Evolutionary conservation across 2,329 filamentous ascomycete genomes (phyloP).

Genomic region (Cordyceps militaris): DNA sequence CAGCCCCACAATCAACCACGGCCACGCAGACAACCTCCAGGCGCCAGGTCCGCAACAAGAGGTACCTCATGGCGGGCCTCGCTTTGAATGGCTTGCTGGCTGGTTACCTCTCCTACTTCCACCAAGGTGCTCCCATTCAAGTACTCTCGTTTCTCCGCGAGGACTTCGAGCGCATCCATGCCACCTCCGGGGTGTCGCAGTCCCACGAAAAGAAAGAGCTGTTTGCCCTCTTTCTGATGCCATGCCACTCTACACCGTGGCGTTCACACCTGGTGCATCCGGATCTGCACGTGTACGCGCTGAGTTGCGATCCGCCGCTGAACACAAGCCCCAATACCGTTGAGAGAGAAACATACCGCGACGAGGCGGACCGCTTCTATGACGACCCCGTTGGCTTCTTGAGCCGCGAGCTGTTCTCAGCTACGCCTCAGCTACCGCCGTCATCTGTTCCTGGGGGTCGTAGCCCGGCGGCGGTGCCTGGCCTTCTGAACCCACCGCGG

Average conservation of each 20-base stretch:
- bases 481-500: slow-evolving; percentile 34
- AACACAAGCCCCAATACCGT: slow-evolving; percentile 49
- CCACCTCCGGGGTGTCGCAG: slow-evolving; percentile 20
- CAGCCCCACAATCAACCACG: slow-evolving; percentile 21
- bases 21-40: slow-evolving; percentile 22
- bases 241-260: slow-evolving; percentile 95
- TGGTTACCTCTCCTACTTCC: slow-evolving; percentile 65
- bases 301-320: slow-evolving; percentile 86
- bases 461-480: slow-evolving; percentile 9
- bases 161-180: slow-evolving; percentile 57
- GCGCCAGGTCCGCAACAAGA: slow-evolving; percentile 41
- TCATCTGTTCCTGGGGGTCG: neutral
- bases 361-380: slow-evolving; percentile 92
- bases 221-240: slow-evolving; percentile 79
- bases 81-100: slow-evolving; percentile 63
- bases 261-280: slow-evolving; percentile 77
- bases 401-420: slow-evolving; percentile 39
- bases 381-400: slow-evolving; percentile 54
- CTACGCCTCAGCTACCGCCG: neutral
- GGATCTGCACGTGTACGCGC: slow-evolving; percentile 68
- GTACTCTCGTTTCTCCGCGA: slow-evolving; percentile 70
- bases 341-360: slow-evolving; percentile 63
- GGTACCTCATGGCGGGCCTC: slow-evolving; percentile 52
- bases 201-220: slow-evolving; percentile 34
- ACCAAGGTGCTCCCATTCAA: slow-evolving; percentile 72